Evolutionary conservation across 768 basidiomycete species (phyloP), one percentile per base, ranked within the genome.

Genomic region (Hericium coralloides): DNA sequence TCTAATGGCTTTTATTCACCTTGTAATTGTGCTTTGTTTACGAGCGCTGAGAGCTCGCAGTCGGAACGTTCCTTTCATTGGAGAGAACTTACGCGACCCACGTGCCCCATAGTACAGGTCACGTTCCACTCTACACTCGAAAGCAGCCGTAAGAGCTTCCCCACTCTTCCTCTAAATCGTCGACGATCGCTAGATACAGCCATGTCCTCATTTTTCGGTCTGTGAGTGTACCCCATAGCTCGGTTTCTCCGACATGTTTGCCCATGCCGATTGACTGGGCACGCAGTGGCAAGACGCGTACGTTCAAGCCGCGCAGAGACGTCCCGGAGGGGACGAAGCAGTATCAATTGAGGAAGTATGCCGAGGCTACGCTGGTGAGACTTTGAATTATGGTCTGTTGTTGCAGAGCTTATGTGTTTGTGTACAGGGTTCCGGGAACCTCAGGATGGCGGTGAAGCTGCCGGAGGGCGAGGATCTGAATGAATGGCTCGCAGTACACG

Each of bases 401-500:
- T 36, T n/a, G 38, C 20, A 25, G 2, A 43, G 39, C 23, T 58
- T 37, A 17, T 51, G 22, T 17, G 41, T 57, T 23, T 49, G 25
- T 25, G 18, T 22, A 17, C 56, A 95, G 94, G 94, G 95, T 49
- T 98, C 95, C 9, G 97, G 97, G 7, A 98, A 98, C 73, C 74
- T 99, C 59, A 78, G 95, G 57, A 76, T 89, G 49, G 95, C 97
- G 0, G 97, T 99, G 20, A 84, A 88, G 60, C 78, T 98, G 18
- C 97, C 97, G 0, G 97, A 98, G 63, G 97, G 97, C 39, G 97
- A 99, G 71, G 97, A 99, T 69, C 71, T 84, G 64, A 95, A 95
- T 63, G 97, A 99, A 72, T 99, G 97, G 97, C 84, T 99, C n/a
- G 97, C 97, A 12, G 95, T 99, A 8, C 95, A 99, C 68, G 92